Base-by-base conservation (phyloP, 129 eudicot genomes). In the Cynara cardunculus region DNA sequence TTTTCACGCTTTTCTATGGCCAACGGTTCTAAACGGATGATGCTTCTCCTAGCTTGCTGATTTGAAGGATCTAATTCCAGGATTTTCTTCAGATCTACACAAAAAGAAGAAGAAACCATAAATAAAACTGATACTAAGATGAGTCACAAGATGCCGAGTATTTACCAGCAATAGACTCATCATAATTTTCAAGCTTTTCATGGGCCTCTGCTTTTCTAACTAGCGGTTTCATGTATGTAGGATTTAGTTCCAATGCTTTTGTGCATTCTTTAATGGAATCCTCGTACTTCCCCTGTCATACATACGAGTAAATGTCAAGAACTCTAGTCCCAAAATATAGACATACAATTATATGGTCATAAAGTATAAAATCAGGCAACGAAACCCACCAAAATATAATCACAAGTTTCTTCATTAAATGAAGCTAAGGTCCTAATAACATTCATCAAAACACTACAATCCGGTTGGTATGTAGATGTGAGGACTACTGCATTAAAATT, bases 1-100 rank as follows among this genome's bases (percentile, higher is more conserved):
- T 95, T 95, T 67, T 95, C 99, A 77, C 91, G 91, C 89, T 95
- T 95, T 77, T 92, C 99, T 73, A 82, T 82, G 12, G 99, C 99
- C 79, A 92, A 80, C 34, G 97, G 99, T 79, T 95, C 97, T 72
- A 95, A 79, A 28, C 97, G 92, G 18, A 85, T 25, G 31, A 89
- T 86, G 21, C 83, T 85, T 78, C 89, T 92, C 79, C 86, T 89
- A 79, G 90, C 91, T 85, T 95, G 91, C 68, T 82, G 78, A 83
- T 90, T 85, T 64, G 92, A 88, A 72, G 93, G 97, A 71, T 95
- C 95, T 81, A 95, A 34, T 84, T 95, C 99, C 84, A 92, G 53
- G 25, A 95, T 72, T 78, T 92, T 90, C 44, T 87, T 89, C 89
- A 92, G 71, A 75, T 85, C 99, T 95, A 87, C 76, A 73, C 26